Evolutionary conservation across 192 early-diverging fungal genomes (phyloP), one percentile per base, ranked within the genome.

Genomic region (Chytriomyces sp.): DNA sequence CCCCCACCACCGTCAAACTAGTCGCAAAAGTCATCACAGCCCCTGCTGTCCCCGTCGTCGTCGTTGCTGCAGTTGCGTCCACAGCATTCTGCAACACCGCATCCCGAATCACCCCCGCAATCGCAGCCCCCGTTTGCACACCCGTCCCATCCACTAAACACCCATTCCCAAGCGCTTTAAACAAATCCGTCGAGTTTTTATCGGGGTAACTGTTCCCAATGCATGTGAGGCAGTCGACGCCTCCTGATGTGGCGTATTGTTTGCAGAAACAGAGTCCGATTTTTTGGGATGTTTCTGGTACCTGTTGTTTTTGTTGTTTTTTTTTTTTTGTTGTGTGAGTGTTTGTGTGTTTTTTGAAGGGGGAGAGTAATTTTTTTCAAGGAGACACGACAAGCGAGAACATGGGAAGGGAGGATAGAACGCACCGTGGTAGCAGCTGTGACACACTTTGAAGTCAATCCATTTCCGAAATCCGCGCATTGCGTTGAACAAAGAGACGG

Each of bases 191-290:
- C 7, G 18, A 23, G 48, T 50, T 50, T 9, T 57, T 71, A 26
- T 59, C 28, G 1, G 53, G 20, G 50, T 59, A 59, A 16, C 8
- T 16, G 53, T 71, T 71, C 5, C 69, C 69, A 28, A 71, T 57
- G 16, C 69, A 71, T 18, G 69, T 71, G 18, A 59, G 50, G 69
- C 69, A 71, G 5, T n/a, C 47, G 53, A 26, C 50, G 10, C 69
- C 69, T 1, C 53, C 48, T 1, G 66, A 35, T n/a, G 48, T 26
- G 50, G 20, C 69, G 50, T 71, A 71, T 59, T 71, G 49, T n/a
- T 47, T 71, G 50, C 69, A 71, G 50, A 71, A 71, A 26, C 69
- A 71, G 18, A 43, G 35, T 3, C 50, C 69, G 16, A 71, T 71
- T 67, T 67, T 35, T 9, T 43, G 28, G 3, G 44, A 13, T 18